Evolutionary conservation across 176 grass and related monocot species (phyloP).

Genomic region (Stipa capillata): DNA sequence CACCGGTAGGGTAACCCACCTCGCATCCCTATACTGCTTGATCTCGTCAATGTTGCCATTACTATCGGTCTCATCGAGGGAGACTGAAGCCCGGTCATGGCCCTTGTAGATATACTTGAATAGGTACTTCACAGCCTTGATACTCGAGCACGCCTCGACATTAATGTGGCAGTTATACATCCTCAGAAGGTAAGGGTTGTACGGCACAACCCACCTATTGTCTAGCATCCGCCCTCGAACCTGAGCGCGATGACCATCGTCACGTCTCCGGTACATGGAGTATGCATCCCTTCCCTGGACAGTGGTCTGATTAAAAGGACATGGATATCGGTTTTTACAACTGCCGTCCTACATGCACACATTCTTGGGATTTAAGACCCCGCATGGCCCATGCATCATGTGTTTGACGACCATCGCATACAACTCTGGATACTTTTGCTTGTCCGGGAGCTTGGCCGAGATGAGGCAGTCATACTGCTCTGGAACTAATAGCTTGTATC

Average conservation of each 20-base stretch:
- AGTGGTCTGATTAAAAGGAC: not conserved
- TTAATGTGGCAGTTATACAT: no score
- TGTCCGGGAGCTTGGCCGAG: not conserved
- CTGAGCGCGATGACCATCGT: not conserved
- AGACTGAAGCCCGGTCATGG: not conserved
- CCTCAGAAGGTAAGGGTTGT: not conserved
- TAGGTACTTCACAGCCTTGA: not conserved
- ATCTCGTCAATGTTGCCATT: not conserved
- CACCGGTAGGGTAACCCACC: not conserved
- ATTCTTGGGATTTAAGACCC: not conserved
- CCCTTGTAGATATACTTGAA: not conserved
- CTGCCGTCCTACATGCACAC: not conserved
- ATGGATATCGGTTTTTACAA: not conserved
- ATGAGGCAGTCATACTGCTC: conserved; percentile 4
- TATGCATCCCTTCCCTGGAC: not conserved
- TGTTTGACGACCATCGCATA: conserved; percentile 1
- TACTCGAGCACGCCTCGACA: not conserved
- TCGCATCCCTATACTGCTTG: not conserved
- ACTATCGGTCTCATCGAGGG: not conserved
- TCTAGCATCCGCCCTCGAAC: not conserved
- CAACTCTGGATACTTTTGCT: not conserved
- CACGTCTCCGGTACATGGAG: not conserved
- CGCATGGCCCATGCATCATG: conserved; percentile 27
- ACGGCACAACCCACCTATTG: not conserved
- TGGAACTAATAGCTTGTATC: not conserved